Evolutionary conservation across 1,284 basidiomycete genomes (phyloP), one percentile per base, ranked within the genome.

Genomic region (Pascua guehoae): DNA sequence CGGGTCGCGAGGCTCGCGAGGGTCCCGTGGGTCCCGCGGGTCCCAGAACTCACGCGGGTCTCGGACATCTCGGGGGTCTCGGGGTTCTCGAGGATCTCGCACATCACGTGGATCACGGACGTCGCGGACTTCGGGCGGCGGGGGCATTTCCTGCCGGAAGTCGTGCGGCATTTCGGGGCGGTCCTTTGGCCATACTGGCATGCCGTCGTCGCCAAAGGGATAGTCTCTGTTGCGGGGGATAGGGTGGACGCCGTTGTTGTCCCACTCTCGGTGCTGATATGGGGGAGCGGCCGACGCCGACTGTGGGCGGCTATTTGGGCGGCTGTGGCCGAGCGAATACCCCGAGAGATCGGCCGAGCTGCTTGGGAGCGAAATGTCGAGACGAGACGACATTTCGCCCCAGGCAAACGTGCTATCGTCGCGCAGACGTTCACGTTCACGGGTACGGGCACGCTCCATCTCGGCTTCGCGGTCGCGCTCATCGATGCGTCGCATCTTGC

Each of bases 311-410:
- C 49, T 15, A 24, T 39, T 41, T 32, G 24, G 47, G 15, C 47
- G 48, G 7, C 49, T 40, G 24, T 50, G 51, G 8, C 64, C 67
- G 4, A 73, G 56, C 3, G 71, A 70, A 47, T 72, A 73, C 1
- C 67, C 69, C 7, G 67, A 66, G 12, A 73, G 57, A 53, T 73
- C 70, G 15, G 62, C 62, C 0, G 69, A 12, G 17, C 8, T 14
- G 51, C 58, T 56, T 15, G 56, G 54, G n/a, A 5, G 46, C 41
- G 15, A 62, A 51, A 38, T 32, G 24, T 62, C 61, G 14, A 62
- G 49, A 15, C 46, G 47, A 38, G 55, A 62, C 9, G 53, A 52
- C 17, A 57, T 51, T 39, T 57, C 53, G n/a, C 45, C 47, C 15
- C 49, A 46, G 32, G 47, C 49, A 47, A 49, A 54, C 39, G 48